Evolutionary conservation across 2,329 filamentous ascomycete species (phyloP), one percentile per base, ranked within the genome.

Genomic region (Colletotrichum endophyticum): DNA sequence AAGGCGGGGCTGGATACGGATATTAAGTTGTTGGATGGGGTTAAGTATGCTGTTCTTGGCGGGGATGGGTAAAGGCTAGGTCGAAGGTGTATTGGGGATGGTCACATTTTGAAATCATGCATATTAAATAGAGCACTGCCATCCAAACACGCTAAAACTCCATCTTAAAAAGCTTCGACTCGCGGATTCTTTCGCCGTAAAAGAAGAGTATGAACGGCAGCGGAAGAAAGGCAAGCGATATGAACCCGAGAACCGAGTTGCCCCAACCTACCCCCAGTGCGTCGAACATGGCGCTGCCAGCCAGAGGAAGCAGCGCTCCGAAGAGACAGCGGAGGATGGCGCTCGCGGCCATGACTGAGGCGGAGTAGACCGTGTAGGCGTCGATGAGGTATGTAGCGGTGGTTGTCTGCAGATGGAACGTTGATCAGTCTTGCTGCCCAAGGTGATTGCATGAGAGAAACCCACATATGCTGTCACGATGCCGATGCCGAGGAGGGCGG

Each of bases 291-390:
- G 83, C 81, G 19, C 88, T 80, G 0, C 88, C 90, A n/a, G 85
- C 85, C 11, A 92, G 82, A 1, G 90, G 89, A 1, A 92, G 81
- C 63, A 90, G 82, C 0, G 88, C 89, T 16, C 89, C 90, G 15
- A 90, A 84, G 0, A 90, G 79, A 15, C 79, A 81, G 34, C 90
- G 82, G 13, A 92, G 25, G 5, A 94, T 88, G 0, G 92, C 93
- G 79, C 89, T 93, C 3, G 92, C 92, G 0, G 93, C 93, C 12
- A 94, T 89, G 3, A 92, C 93, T 5, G 88, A 89, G 22, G 93
- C 93, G 2, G 92, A 91, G 78, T 92, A 91, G 73, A 88, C 84
- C 62, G 90, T 88, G 77, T 91, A 91, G 3, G 85, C 83, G 79
- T 91, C 90, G 68, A 90, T 87, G 16, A 92, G 84, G 73, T 91